Base-by-base conservation (phyloP, 805 yeast genomes). In the Isabelozyma heimii region DNA sequence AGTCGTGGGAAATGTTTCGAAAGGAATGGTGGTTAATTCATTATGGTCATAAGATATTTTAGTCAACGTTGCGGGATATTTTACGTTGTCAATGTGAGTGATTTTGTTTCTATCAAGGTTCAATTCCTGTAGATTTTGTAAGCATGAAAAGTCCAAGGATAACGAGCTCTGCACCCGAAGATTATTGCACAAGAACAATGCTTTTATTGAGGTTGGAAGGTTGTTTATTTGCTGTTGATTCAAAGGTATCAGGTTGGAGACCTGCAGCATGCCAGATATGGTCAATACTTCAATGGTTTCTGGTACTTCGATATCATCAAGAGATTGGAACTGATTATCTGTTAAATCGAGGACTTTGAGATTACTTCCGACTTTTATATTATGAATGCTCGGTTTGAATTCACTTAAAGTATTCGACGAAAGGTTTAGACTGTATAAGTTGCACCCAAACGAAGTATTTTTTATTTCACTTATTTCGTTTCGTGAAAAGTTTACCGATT, bases 391-490 rank as follows among this genome's bases (percentile, higher is more conserved):
- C 3, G 42, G 24, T 5, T 17, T 40, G 27, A 40, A 40, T 12
- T 17, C 27, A 8, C 10, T 8, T 8, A 40, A n/a, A 2, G 15
- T 16, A 40, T 40, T 40, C 14, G n/a, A 13, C 9, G 24, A 8
- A 14, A 52, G 17, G 24, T 50, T 47, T 24, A 56, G 37, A 10
- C 37, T 26, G 17, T 17, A n/a, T 16, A 54, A 33, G 24, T 44
- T 45, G 5, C 24, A 8, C 2, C 55, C 58, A 47, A 59, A 61
- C 7, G 42, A 15, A n/a, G 58, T 50, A 38, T 57, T 47, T 1
- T 28, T 26, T 8, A 61, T 40, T 7, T 47, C 48, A 13, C 48
- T 39, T 16, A 62, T 56, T 28, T 54, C 59, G 30, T 62, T 62
- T 10, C 45, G 37, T 27, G 52, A 37, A 15, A 62, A 43, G 24